phyloP scores from a whole-genome alignment of 2,329 filamentous ascomycete species.

The Calonectria pseudoturangicola region DNA sequence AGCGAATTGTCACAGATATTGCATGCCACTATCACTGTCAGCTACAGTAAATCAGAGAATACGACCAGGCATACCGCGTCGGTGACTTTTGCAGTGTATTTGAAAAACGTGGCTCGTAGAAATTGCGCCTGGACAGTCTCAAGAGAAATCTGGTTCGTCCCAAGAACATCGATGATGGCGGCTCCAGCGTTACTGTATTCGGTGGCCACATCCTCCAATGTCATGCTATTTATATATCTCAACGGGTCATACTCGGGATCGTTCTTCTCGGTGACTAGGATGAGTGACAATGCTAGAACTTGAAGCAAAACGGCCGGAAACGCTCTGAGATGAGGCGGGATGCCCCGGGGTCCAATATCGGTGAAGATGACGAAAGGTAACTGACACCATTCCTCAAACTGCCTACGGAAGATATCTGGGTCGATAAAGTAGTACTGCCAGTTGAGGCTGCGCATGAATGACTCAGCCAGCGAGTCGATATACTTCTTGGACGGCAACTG shows the following conservation, averaged over 20 bases:
- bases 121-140: conserved; percentile 76
- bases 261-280: conserved; percentile 69
- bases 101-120: conserved; percentile 73
- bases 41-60: not conserved
- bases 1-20: conserved; percentile 74
- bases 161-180: conserved; percentile 71
- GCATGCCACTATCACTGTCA: conserved; percentile 69
- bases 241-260: conserved; percentile 72
- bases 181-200: conserved; percentile 77
- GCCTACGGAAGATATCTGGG: conserved; percentile 68
- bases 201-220: conserved; percentile 75
- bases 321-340: conserved; percentile 70
- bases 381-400: conserved; percentile 73
- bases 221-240: conserved; percentile 76
- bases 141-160: conserved; percentile 74
- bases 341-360: conserved; percentile 68
- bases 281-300: conserved; percentile 72
- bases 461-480: conserved; percentile 71
- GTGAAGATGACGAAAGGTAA: conserved; percentile 71
- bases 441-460: conserved; percentile 76
- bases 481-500: conserved; percentile 73
- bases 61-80: conserved; percentile 66
- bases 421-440: conserved; percentile 76
- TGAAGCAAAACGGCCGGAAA: conserved; percentile 78
- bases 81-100: conserved; percentile 75